phyloP scores from a whole-genome alignment of 441 rosid genomes.

The Adansonia gregorii region DNA sequence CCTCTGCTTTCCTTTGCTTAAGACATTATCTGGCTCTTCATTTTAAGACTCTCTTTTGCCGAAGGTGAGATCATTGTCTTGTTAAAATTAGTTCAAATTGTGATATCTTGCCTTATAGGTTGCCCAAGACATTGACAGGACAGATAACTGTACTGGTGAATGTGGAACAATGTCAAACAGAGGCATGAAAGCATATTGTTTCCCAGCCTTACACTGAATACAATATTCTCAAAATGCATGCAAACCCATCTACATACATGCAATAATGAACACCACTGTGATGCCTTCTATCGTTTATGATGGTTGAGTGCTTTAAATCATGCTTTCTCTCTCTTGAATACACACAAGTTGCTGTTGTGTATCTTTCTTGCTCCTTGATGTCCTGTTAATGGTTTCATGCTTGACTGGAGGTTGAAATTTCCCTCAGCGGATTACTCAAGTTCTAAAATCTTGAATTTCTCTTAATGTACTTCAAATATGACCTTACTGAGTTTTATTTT shows the following conservation, averaged over 20 bases:
- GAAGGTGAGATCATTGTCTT: background rate
- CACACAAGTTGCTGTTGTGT: background rate
- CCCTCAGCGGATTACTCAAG: conserved; percentile 15
- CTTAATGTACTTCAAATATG: conserved; percentile 11
- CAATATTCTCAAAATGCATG: background rate
- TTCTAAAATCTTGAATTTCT: conserved; percentile 7
- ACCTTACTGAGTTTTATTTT: conserved; percentile 19
- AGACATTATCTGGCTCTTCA: background rate
- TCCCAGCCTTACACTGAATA: background rate
- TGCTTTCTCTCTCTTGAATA: background rate
- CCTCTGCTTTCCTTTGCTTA: background rate
- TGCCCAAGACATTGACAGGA: no score
- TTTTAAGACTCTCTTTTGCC: background rate
- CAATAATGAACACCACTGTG: background rate
- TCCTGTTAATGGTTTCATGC: conserved; percentile 17
- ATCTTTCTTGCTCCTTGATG: conserved; percentile 25
- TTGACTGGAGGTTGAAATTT: conserved; percentile 24
- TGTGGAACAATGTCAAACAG: background rate
- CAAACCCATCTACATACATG: background rate
- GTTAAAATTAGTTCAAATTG: background rate
- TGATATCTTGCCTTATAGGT: background rate
- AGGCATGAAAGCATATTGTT: conserved; percentile 5
- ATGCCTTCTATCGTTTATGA: conserved; percentile 13
- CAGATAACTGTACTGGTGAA: background rate
- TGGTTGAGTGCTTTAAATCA: background rate